phyloP scores from a whole-genome alignment of 2,329 filamentous ascomycete species.

The Cladosporium oxysporum region DNA sequence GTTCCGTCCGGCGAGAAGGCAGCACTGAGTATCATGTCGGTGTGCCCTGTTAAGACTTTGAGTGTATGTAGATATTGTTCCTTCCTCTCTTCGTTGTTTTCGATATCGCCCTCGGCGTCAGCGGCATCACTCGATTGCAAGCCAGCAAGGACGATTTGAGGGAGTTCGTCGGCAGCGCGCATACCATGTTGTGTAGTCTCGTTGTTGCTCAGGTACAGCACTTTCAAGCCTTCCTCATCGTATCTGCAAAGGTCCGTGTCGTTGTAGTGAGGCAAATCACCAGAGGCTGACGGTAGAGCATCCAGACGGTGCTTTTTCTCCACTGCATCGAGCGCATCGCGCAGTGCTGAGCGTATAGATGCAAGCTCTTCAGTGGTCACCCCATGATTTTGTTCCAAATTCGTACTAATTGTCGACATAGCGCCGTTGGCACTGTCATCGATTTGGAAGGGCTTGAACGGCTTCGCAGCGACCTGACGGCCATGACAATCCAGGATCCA shows the following conservation, averaged over 20 bases:
- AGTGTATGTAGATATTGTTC: not conserved
- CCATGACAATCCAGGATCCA: not conserved
- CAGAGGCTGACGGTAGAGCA: not conserved
- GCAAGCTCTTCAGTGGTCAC: not conserved
- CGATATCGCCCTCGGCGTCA: not conserved
- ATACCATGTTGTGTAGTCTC: not conserved
- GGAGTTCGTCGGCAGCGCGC: not conserved
- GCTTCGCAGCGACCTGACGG: not conserved
- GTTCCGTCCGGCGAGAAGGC: slow-evolving; percentile 24
- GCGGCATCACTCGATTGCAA: not conserved
- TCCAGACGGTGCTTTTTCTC: not conserved
- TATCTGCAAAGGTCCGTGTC: not conserved
- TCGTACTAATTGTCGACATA: not conserved
- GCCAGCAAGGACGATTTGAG: not conserved
- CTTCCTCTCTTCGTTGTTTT: not conserved
- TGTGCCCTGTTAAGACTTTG: slow-evolving; percentile 23
- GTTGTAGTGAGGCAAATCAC: not conserved
- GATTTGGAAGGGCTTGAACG: not conserved
- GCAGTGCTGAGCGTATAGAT: not conserved
- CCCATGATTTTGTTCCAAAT: not conserved
- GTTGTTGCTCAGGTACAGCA: not conserved
- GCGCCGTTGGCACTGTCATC: not conserved
- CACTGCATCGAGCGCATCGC: not conserved
- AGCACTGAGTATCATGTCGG: slow-evolving; percentile 27
- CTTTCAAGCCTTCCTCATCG: not conserved